Evolutionary conservation across 2,329 filamentous ascomycete genomes (phyloP).

Genomic region (Beauveria rudraprayagi): DNA sequence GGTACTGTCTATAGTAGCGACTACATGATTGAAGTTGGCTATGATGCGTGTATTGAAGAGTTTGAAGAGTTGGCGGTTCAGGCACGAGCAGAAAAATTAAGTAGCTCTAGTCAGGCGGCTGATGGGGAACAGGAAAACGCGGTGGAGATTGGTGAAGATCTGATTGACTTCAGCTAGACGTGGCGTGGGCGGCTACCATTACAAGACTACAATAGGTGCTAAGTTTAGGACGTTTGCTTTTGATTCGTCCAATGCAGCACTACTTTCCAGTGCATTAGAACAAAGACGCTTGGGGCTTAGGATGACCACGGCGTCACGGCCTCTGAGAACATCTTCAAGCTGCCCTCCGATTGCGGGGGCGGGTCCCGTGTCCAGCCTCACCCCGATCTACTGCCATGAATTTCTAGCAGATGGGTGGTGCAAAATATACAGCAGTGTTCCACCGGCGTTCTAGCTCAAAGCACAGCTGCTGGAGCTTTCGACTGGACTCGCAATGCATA

Average conservation of each 20-base stretch:
- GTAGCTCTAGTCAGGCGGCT: no score
- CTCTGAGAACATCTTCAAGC: not conserved
- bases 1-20: slow-evolving; percentile 12
- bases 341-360: slow-evolving; percentile 2
- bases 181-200: no score
- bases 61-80: slow-evolving; percentile 12
- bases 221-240: no score
- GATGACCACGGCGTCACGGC: not conserved
- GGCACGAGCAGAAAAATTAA: slow-evolving; percentile 44
- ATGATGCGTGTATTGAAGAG: not conserved
- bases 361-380: not conserved
- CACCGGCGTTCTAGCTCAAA: not conserved
- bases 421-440: no score
- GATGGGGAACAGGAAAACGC: no score
- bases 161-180: no score
- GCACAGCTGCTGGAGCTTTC: not conserved
- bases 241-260: no score
- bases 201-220: no score
- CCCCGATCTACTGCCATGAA: not conserved
- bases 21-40: slow-evolving; percentile 1
- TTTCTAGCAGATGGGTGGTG: not conserved
- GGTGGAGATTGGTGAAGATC: no score
- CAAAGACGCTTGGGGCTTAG: not conserved
- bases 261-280: not conserved
- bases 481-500: not conserved